These are phyloP conservation scores for Euryodendron excelsum DNA, from an alignment of 148 eudicot species.

Conservation along the genomic window DNA sequence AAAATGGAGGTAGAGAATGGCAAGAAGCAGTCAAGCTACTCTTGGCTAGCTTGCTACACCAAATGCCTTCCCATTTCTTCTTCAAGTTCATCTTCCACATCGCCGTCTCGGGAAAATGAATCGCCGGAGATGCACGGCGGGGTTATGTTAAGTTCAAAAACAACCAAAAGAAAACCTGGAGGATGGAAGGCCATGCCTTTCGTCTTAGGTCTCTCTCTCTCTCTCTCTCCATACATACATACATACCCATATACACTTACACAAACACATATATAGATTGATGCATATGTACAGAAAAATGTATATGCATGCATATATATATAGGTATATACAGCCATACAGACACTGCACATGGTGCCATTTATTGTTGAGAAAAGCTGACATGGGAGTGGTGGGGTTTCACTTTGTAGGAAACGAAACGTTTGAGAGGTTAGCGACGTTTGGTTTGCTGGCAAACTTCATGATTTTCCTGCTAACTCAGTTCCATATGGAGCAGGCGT, in stretches of 20 bases:
- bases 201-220: constrained; percentile 39
- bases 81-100: background rate
- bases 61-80: constrained; percentile 11
- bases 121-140: background rate
- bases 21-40: constrained; percentile 1
- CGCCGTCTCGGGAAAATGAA: background rate
- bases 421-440: constrained; percentile 73
- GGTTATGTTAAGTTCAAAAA: background rate
- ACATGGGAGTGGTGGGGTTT: background rate
- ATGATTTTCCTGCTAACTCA: constrained; percentile 57
- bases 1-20: constrained; percentile 14
- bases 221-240: background rate
- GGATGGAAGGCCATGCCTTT: constrained; percentile 74
- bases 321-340: background rate
- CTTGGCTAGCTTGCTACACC: constrained; percentile 13
- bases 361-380: background rate
- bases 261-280: background rate
- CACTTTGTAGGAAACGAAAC: constrained; percentile 73
- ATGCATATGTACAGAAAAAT: background rate
- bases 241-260: background rate
- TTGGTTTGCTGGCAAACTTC: constrained; percentile 73
- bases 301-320: background rate
- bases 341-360: background rate
- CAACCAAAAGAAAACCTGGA: constrained; percentile 40
- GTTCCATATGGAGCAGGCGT: constrained; percentile 79